Percentiles rank a stretch among this genome's conserved stretches.
These are phyloP conservation scores for Grosmannia huntii DNA, from an alignment of 2,329 filamentous ascomycete genomes.

Conservation along the genomic window DNA sequence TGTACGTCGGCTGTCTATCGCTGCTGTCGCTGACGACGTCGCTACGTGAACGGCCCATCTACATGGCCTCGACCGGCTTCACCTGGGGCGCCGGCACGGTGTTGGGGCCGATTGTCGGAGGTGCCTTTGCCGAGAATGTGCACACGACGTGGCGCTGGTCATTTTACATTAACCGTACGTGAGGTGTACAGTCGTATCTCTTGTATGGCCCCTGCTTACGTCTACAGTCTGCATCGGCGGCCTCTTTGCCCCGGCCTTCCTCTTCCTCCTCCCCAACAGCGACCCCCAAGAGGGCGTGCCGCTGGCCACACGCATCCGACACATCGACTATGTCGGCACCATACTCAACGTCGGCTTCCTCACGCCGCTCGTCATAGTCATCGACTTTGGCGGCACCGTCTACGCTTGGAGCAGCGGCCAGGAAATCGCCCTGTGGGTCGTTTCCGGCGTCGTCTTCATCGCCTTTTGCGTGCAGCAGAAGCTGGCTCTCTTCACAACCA, in stretches of 20 bases:
- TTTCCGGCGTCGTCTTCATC: slow-evolving; percentile 16
- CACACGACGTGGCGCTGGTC: slow-evolving; percentile 28
- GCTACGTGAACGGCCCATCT: slow-evolving; percentile 16
- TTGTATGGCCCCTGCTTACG: not conserved
- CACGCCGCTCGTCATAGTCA: slow-evolving; percentile 29
- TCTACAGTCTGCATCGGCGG: too few relatives aligned
- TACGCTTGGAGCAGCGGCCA: slow-evolving; percentile 29
- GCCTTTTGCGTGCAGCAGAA: slow-evolving; percentile 24
- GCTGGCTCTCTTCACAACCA: slow-evolving; percentile 26
- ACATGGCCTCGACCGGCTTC: slow-evolving; percentile 15
- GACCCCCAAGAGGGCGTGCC: too few relatives aligned
- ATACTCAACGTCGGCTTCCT: slow-evolving; percentile 25
- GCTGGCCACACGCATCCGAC: too few relatives aligned
- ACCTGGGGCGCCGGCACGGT: slow-evolving; percentile 31
- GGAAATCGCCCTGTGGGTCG: slow-evolving; percentile 10
- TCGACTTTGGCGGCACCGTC: slow-evolving; percentile 35
- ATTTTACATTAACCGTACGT: slow-evolving; percentile 1
- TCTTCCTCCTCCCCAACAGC: too few relatives aligned
- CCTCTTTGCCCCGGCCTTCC: too few relatives aligned
- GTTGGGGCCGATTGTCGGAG: slow-evolving; percentile 34
- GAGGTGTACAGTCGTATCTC: too few relatives aligned
- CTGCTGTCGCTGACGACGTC: too few relatives aligned
- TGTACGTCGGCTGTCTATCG: slow-evolving; percentile 22
- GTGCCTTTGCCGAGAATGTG: slow-evolving; percentile 28
- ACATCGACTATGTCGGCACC: slow-evolving; percentile 28